Conservation (phyloP, 2,329 filamentous ascomycete species). For the Hypoxylon rubiginosum region DNA sequence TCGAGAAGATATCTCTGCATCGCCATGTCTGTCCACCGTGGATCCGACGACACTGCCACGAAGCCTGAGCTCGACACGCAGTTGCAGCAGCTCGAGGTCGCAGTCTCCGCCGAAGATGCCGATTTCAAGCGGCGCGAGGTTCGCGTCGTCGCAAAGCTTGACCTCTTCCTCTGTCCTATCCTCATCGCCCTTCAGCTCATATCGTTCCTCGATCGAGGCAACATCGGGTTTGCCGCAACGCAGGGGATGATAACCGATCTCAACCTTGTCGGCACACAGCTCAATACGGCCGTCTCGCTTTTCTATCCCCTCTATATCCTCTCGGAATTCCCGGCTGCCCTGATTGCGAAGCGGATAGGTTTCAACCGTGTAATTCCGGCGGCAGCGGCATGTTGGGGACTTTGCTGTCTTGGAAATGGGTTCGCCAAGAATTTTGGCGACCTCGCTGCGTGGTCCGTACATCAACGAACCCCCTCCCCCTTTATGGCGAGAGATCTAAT, state of each 20-base stretch:
- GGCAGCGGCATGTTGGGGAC: conserved; percentile 38
- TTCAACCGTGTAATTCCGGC: conserved; percentile 39
- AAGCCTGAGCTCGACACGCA: conserved; percentile 36
- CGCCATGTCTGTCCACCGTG: conserved; percentile 32
- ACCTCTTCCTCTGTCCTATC: conserved; percentile 41
- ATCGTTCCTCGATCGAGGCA: conserved; percentile 41
- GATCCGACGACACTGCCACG: conserved; percentile 29
- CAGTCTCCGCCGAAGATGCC: conserved; percentile 25
- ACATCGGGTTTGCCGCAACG: conserved; percentile 41
- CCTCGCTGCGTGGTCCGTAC: conserved; percentile 25
- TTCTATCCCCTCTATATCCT: conserved; percentile 43
- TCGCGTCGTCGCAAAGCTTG: conserved; percentile 41
- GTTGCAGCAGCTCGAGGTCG: conserved; percentile 24
- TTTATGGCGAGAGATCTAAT: neutral
- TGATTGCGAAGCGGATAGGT: conserved; percentile 38
- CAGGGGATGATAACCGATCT: conserved; percentile 41
- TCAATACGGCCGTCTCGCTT: conserved; percentile 41
- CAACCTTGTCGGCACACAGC: conserved; percentile 36
- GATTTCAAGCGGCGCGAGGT: conserved; percentile 39
- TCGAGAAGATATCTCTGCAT: neutral
- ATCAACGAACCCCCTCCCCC: neutral
- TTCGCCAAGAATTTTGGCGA: conserved; percentile 40
- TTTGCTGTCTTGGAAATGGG: conserved; percentile 39
- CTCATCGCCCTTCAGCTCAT: conserved; percentile 39
- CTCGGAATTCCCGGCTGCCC: conserved; percentile 39